Base-by-base conservation (phyloP, 2,329 filamentous ascomycete genomes). In the Periconia macrospinosa region DNA sequence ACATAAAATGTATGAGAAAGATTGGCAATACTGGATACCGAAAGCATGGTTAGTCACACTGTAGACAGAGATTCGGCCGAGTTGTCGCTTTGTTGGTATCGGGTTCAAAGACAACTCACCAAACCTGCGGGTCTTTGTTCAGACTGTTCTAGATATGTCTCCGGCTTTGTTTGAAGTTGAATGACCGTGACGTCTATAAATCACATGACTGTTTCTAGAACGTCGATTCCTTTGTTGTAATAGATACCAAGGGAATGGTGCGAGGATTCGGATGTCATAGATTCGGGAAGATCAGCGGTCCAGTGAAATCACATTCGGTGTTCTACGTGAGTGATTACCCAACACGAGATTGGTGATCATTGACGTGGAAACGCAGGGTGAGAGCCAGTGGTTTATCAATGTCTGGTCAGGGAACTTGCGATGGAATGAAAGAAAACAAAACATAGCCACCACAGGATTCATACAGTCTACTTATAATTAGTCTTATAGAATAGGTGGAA, bases 151-250 rank as follows among this genome's bases (percentile, higher is more conserved):
- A 13, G 3, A n/a, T 37, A 14, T 10, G 3, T 37, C 15, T 37
- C 15, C 11, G 6, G 17, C 48, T 45, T 55, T 55, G 53, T 55
- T 37, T 14, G 23, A 1, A 19, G 14, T 40, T 17, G 23, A 27
- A 49, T 19, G 43, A 45, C 27, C 30, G 11, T 37, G 41, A 20
- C 27, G 35, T 41, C 35, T 17, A 5, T 30, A 30, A 23, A 40
- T 35, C 48, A 45, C 44, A 47, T 50, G 44, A 19, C 9, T 11
- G 17, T 18, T 40, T 46, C 48, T 49, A 43, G 53, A 52, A 49
- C 51, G 45, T 20, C 30, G 2, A 19, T 2, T n/a, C 33, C 53
- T 55, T 55, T 55, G 49, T 55, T 47, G n/a, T n/a, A n/a, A 35
- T 18, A 27, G 8, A 13, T 23, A 37, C 33, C 33, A 10, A 37